phyloP scores from a whole-genome alignment of 805 yeast species.

The Saccharomyces mikatae region DNA sequence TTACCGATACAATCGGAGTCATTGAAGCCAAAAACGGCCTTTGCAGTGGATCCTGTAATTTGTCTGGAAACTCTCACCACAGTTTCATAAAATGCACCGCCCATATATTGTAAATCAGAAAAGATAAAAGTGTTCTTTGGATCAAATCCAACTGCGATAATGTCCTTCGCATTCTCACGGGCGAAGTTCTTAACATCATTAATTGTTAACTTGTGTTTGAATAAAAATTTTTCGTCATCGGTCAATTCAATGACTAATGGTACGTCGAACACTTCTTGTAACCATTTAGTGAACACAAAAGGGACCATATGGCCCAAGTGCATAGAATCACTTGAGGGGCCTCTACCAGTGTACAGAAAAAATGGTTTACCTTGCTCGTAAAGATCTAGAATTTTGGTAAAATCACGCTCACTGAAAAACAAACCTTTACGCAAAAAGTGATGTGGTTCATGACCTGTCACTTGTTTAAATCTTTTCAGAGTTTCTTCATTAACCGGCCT shows the following conservation, averaged over 20 bases:
- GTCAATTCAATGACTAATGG: constrained; percentile 91
- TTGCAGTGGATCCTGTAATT: constrained; percentile 94
- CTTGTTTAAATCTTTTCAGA: constrained; percentile 61
- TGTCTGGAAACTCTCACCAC: constrained; percentile 88
- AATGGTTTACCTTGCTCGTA: constrained; percentile 94
- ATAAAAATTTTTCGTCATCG: constrained; percentile 93
- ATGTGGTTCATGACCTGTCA: constrained; percentile 90
- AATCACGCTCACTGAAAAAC: constrained; percentile 87
- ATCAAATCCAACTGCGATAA: constrained; percentile 88
- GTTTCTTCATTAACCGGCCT: constrained; percentile 60
- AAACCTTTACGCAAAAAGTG: constrained; percentile 83
- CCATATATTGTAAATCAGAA: constrained; percentile 88
- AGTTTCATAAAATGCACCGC: constrained; percentile 87
- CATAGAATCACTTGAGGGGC: constrained; percentile 90
- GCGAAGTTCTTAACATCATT: constrained; percentile 81
- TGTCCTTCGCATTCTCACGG: constrained; percentile 80
- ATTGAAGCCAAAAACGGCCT: constrained; percentile 91
- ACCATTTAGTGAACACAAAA: constrained; percentile 91
- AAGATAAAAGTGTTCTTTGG: constrained; percentile 92
- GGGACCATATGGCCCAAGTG: constrained; percentile 97
- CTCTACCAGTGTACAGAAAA: constrained; percentile 94
- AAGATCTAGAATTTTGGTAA: constrained; percentile 66
- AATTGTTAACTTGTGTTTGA: constrained; percentile 83
- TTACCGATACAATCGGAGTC: constrained; percentile 94
- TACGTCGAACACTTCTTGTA: constrained; percentile 94